A percentile compares a stretch with the other conserved stretches of the same genome.
Evolutionary conservation across 192 early-diverging fungal genomes (phyloP).

Genomic region (Coemansia sp.): DNA sequence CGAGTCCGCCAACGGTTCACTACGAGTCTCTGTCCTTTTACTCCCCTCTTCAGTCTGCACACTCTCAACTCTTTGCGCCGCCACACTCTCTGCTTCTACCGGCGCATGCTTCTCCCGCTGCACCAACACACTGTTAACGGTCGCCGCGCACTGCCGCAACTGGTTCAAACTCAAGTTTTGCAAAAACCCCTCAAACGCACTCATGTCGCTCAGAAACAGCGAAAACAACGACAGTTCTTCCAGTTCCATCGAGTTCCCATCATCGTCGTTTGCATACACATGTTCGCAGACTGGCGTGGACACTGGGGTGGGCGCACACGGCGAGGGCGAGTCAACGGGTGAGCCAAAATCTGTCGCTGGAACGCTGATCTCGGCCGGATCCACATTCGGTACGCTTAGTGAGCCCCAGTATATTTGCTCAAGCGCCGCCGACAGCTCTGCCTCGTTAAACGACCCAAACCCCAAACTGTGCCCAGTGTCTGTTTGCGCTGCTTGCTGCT

Average conservation of each 20-base stretch:
- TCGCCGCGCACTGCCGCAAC: constrained; percentile 50
- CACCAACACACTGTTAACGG: constrained; percentile 46
- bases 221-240: constrained; percentile 52
- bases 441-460: constrained; percentile 32
- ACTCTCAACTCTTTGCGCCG: background rate
- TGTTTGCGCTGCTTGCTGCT: constrained; percentile 31
- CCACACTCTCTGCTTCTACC: background rate
- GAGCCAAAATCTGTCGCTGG: constrained; percentile 2
- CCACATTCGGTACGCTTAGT: constrained; percentile 17
- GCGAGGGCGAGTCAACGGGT: background rate
- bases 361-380: constrained; percentile 5
- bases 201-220: constrained; percentile 40
- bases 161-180: constrained; percentile 44
- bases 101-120: constrained; percentile 19
- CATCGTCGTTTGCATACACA: constrained; percentile 4
- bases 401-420: constrained; percentile 49
- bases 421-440: constrained; percentile 45
- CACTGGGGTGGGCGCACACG: constrained; percentile 19
- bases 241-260: constrained; percentile 35
- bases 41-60: background rate
- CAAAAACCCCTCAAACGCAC: constrained; percentile 43
- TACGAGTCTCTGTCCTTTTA: background rate
- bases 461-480: constrained; percentile 5
- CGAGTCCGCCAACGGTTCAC: background rate
- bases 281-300: background rate